A percentile compares a stretch with the other conserved stretches of the same genome.
Evolutionary conservation across 805 yeast genomes (phyloP).

Genomic region (Starmerella vitae): DNA sequence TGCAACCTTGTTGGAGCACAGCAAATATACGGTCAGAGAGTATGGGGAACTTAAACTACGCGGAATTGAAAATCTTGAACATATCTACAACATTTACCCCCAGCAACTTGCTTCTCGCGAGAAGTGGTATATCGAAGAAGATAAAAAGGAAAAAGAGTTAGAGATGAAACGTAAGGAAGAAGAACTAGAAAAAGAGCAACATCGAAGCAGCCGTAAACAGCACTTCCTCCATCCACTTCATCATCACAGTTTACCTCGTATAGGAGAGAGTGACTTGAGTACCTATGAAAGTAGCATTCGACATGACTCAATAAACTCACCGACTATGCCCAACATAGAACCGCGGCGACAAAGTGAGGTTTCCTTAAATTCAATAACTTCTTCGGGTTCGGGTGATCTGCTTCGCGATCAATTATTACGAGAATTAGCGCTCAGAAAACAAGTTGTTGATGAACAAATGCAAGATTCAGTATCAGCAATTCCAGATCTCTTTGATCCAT

Average conservation of each 20-base stretch:
- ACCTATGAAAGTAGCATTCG: not conserved
- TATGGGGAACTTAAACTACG: constrained; percentile 82
- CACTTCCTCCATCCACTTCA: not conserved
- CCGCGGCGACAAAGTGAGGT: constrained; percentile 1
- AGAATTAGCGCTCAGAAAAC: not conserved
- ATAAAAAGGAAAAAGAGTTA: constrained; percentile 4
- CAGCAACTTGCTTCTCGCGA: constrained; percentile 44
- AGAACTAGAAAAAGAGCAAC: not conserved
- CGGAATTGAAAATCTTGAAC: constrained; percentile 89
- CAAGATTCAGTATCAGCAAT: not conserved
- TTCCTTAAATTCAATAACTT: not conserved
- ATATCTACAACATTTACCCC: constrained; percentile 68
- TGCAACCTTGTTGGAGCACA: constrained; percentile 36
- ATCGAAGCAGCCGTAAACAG: constrained; percentile 22
- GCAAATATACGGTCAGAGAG: constrained; percentile 54
- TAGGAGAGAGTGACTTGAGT: not conserved
- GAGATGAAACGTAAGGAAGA: constrained; percentile 1
- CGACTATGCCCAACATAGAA: not conserved
- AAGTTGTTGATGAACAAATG: not conserved
- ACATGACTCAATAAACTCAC: not conserved
- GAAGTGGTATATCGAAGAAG: constrained; percentile 11
- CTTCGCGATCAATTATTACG: not conserved
- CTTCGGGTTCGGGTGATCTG: not conserved
- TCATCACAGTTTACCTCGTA: not conserved
- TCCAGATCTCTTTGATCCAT: constrained; percentile 3